Percentiles rank a stretch among this genome's conserved stretches.
phyloP scores from a whole-genome alignment of 257 asterid genomes.

The Petunia secreta region DNA sequence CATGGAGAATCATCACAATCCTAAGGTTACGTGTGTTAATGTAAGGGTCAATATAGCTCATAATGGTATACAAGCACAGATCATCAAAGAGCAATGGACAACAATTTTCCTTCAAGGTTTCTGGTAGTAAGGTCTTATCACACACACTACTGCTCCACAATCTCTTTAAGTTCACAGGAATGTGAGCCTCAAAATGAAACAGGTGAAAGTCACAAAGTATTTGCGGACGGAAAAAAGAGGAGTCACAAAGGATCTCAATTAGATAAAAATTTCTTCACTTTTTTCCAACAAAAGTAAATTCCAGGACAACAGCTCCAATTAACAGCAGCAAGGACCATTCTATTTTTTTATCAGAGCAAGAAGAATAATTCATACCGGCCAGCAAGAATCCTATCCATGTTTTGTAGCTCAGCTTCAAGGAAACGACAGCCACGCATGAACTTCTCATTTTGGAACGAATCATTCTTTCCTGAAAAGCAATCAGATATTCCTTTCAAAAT shows the following conservation, averaged over 20 bases:
- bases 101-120: neutral
- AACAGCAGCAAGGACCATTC: neutral
- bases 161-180: neutral
- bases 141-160: neutral
- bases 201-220: neutral
- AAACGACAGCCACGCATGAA: slow-evolving; percentile 95
- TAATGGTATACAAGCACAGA: neutral
- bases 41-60: neutral
- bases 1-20: slow-evolving; percentile 39
- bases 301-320: neutral
- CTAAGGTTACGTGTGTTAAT: slow-evolving; percentile 18
- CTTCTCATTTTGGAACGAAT: slow-evolving; percentile 79
- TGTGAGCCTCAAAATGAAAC: neutral
- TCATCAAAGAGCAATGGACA: neutral
- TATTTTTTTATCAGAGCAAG: neutral
- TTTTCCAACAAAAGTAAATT: neutral
- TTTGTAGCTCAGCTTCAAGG: slow-evolving; percentile 96
- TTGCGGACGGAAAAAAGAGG: neutral
- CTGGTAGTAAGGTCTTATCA: neutral
- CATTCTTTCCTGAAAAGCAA: slow-evolving; percentile 62
- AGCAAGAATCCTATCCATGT: slow-evolving; percentile 78
- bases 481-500: slow-evolving; percentile 30
- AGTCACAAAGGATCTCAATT: neutral
- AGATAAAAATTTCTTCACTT: neutral
- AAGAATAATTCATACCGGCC: slow-evolving; percentile 57